Evolutionary conservation across 148 eudicot genomes (phyloP), one percentile per base, ranked within the genome.

Genomic region (Salicornia ramosissima): DNA sequence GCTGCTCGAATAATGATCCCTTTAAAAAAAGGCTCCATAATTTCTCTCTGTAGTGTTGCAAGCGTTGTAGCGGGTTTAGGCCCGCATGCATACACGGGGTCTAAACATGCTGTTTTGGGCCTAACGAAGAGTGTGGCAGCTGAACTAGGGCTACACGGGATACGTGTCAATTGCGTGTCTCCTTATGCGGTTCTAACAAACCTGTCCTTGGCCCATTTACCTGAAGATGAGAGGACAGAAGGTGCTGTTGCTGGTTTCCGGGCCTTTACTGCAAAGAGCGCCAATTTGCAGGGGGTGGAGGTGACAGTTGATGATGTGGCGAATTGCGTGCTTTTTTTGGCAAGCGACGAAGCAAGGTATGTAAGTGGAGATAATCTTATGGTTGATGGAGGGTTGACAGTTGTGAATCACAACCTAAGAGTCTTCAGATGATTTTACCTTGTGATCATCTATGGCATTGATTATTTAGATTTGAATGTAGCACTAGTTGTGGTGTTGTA

Each of bases 1-100:
- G 99, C 99, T 10, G 84, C 97, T 66, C 87, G 90, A 29, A 66
- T 83, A 53, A 94, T 94, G 99, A 94, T 94, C 75, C 99, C 99
- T 1, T 43, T 56, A 3, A 86, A 77, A 77, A 89, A 76, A 47
- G 99, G 99, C 13, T 83, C 95, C 2, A 89, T 94, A 5, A 26
- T 94, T 12, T 87, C 96, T 45, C 33, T 94, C 0, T 74, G 82
- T 46, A 94, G 99, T 26, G 93, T 94, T 18, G 46, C 96, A 11
- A 74, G 97, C 57, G 64, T 70, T 19, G 0, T 82, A 0, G 99
- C 87, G 1, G 99, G 97, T 4, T 0, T 80, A 24, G 99, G 96
- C 11, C 92, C 99, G 8, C 99, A 94, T 15, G 87, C 92, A 0
- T 94, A 94, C 75, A 84, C 91, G 9, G 88, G 91, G 2, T 91